phyloP scores from a whole-genome alignment of 1,139 yeast species.

The Candida dubliniensis region DNA sequence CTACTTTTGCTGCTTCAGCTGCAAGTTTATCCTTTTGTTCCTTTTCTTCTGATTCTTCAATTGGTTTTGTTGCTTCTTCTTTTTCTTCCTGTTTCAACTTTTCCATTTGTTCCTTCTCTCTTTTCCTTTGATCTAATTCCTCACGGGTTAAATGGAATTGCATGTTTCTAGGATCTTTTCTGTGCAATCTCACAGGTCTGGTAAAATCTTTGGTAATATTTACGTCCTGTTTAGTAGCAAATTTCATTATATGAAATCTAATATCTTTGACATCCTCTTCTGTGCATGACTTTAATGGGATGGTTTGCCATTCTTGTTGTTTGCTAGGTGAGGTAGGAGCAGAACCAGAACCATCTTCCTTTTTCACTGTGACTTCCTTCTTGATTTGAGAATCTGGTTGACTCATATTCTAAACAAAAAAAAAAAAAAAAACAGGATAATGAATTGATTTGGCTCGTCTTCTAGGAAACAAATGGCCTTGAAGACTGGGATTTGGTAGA shows the following conservation, averaged over 20 bases:
- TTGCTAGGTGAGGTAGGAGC: conserved; percentile 5
- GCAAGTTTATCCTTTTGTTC: conserved; percentile 5
- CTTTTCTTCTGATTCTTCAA: conserved; percentile 20
- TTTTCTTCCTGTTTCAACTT: conserved; percentile 14
- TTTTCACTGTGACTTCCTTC: conserved; percentile 27
- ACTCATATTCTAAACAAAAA: conserved; percentile 18
- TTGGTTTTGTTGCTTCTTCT: conserved; percentile 19
- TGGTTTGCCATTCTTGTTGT: conserved; percentile 53
- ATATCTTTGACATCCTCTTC: conserved; percentile 70
- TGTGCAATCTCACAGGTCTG: conserved; percentile 80
- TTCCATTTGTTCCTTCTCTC: conserved; percentile 28
- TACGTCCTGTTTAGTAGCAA: conserved; percentile 70
- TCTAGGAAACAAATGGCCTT: background rate
- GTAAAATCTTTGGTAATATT: conserved; percentile 72
- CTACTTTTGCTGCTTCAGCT: conserved; percentile 6
- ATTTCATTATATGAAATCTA: conserved; percentile 78
- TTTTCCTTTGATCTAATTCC: conserved; percentile 58
- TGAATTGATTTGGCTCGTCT: background rate
- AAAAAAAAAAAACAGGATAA: background rate
- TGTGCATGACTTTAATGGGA: conserved; percentile 72
- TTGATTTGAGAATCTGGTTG: conserved; percentile 28
- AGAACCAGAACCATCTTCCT: conserved; percentile 15
- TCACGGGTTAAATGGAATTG: conserved; percentile 76
- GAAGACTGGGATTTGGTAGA: background rate
- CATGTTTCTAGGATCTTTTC: conserved; percentile 89